Base-by-base conservation (phyloP, 108 stramenopile genomes). In the Fragilariopsis cylindrus region DNA sequence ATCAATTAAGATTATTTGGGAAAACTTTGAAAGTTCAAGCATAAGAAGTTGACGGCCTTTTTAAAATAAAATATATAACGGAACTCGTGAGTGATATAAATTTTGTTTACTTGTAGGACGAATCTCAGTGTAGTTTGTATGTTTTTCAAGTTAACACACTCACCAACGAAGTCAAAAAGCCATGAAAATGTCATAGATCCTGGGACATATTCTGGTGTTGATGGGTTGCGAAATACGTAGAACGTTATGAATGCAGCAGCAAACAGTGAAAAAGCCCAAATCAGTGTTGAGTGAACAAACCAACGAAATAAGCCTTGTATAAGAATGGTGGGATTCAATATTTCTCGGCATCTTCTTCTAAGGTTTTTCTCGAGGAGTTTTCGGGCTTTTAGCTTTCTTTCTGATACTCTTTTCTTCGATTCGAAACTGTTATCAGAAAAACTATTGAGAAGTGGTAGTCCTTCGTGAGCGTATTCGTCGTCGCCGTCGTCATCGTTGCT, bases 191-290 rank as follows among this genome's bases (percentile, higher is more conserved):
- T 75, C 3, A 78, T 75, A 57, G 78, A 74, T 15, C 81, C 86
- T 15, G 88, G 84, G 19, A 94, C 65, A 67, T 91, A 84, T 4
- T 81, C 71, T 18, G 88, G 65, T 65, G 65, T 45, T 16, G 67
- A 45, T n/a, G 93, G 93, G 82, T 95, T 95, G 19, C 82, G 82
- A 18, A 84, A 55, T 7, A 79, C 45, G 57, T 89, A 87, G 60
- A 72, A 90, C 2, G 82, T 64, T 19, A 89, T 62, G 49, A 76
- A 75, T 0, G 82, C 79, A 39, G 60, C 19, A 7, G 74, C 45
- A 42, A 85, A 65, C 0, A 52, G 65, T 16, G 82, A 74, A 47
- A 83, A 40, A 9, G 71, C 74, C 6, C 74, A 7, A 3, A 68
- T 2, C 42, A 78, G 68, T n/a, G 71, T 67, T 11, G 63, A 46